phyloP scores from a whole-genome alignment of 331 rosid species.

The Cydonia oblonga region DNA sequence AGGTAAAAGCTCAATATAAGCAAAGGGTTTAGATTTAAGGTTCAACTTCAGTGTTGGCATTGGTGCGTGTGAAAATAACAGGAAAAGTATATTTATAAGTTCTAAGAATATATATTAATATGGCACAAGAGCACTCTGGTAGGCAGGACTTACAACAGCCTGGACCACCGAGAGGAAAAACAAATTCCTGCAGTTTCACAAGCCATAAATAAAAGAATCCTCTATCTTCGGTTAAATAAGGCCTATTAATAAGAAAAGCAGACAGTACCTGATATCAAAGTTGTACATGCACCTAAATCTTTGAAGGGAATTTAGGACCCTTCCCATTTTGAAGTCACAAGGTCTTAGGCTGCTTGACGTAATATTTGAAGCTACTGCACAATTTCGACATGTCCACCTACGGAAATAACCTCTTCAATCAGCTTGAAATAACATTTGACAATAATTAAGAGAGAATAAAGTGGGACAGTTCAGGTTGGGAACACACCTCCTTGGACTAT shows the following conservation, averaged over 20 bases:
- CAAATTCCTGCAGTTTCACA: not conserved
- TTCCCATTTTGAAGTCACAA: slow-evolving; percentile 88
- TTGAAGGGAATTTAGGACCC: slow-evolving; percentile 60
- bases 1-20: not conserved
- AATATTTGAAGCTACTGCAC: slow-evolving; percentile 55
- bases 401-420: slow-evolving; percentile 8
- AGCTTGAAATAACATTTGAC: not conserved
- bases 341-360: slow-evolving; percentile 68
- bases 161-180: not conserved
- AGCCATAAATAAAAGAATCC: not conserved
- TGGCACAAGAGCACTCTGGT: not conserved
- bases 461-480: not conserved
- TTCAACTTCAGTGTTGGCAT: not conserved
- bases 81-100: not conserved
- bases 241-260: not conserved
- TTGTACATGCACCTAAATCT: slow-evolving; percentile 61
- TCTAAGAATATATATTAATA: not conserved
- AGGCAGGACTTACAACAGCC: not conserved
- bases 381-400: slow-evolving; percentile 85
- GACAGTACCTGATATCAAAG: slow-evolving; percentile 62
- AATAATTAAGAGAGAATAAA: not conserved
- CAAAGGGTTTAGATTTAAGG: not conserved
- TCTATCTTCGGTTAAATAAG: not conserved
- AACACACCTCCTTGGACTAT: slow-evolving; percentile 72
- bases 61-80: not conserved